Percentiles rank a stretch among this genome's conserved stretches.
phyloP scores from a whole-genome alignment of 768 basidiomycete genomes.

The Mycena metata region DNA sequence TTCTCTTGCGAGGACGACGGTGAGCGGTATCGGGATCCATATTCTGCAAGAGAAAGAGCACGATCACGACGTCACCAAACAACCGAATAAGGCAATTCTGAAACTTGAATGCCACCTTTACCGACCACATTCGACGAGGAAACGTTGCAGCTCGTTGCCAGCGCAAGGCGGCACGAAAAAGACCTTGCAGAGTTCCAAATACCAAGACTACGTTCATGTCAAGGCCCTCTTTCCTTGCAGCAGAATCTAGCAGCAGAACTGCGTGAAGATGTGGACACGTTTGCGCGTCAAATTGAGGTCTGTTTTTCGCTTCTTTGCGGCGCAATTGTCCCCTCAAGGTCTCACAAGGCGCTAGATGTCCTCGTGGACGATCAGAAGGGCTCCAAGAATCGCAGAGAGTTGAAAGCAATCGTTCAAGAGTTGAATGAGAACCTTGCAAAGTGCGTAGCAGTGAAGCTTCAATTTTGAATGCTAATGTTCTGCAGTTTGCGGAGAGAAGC shows the following conservation, averaged over 20 bases:
- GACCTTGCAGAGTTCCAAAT: slow-evolving; percentile 82
- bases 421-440: slow-evolving; percentile 60
- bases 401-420: slow-evolving; percentile 64
- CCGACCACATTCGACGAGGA: slow-evolving; percentile 68
- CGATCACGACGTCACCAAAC: no score
- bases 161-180: slow-evolving; percentile 65
- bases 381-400: slow-evolving; percentile 62
- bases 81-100: no score
- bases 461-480: slow-evolving; percentile 1
- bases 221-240: slow-evolving; percentile 77
- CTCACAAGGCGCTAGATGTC: slow-evolving; percentile 71
- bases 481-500: slow-evolving; percentile 72
- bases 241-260: slow-evolving; percentile 82
- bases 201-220: slow-evolving; percentile 77
- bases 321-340: slow-evolving; percentile 36
- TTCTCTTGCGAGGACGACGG: slow-evolving; percentile 27
- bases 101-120: slow-evolving; percentile 82
- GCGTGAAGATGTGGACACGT: slow-evolving; percentile 77
- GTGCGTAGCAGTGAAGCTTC: slow-evolving; percentile 52
- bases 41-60: no score
- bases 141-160: slow-evolving; percentile 62
- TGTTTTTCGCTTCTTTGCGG: slow-evolving; percentile 22
- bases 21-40: not conserved
- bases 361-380: slow-evolving; percentile 80
- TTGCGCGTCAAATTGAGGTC: slow-evolving; percentile 80